phyloP scores from a whole-genome alignment of 805 yeast genomes.

The Brettanomyces nanus region DNA sequence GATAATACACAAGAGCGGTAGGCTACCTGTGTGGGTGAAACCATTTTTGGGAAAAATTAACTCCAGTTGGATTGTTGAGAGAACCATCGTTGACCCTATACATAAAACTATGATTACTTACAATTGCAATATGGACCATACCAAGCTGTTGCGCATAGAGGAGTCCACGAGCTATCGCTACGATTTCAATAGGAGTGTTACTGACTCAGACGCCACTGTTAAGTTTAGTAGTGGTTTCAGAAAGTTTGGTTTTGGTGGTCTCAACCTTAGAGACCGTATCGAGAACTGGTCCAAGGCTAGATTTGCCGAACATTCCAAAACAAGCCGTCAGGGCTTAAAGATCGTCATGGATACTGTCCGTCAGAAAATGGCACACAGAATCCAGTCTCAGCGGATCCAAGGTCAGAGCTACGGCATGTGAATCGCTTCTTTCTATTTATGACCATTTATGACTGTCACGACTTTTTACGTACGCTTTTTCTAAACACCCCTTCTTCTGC shows the following conservation, averaged over 20 bases:
- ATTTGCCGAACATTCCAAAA: conserved; percentile 59
- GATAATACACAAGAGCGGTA: conserved; percentile 68
- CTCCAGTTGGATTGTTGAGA: conserved; percentile 77
- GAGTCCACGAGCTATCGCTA: conserved; percentile 56
- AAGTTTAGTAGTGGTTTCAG: conserved; percentile 61
- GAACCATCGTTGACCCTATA: conserved; percentile 61
- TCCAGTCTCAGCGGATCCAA: background rate
- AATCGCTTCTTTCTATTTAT: no score
- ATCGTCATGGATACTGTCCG: conserved; percentile 57
- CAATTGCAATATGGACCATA: conserved; percentile 79
- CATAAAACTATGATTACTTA: conserved; percentile 51
- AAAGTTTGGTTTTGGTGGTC: conserved; percentile 19
- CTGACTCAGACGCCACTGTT: conserved; percentile 44
- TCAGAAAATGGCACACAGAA: conserved; percentile 5
- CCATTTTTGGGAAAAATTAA: conserved; percentile 66
- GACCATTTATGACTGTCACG: no score
- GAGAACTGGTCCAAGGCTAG: conserved; percentile 74
- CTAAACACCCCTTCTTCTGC: no score
- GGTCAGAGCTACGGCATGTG: no score
- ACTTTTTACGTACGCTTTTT: no score
- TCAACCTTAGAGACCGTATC: conserved; percentile 61
- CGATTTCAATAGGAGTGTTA: conserved; percentile 23
- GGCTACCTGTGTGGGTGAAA: conserved; percentile 70
- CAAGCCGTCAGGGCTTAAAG: conserved; percentile 64
- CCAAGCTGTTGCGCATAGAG: conserved; percentile 66